Conservation (phyloP, 1,284 basidiomycete species). For the Heterobasidion parviporum region DNA sequence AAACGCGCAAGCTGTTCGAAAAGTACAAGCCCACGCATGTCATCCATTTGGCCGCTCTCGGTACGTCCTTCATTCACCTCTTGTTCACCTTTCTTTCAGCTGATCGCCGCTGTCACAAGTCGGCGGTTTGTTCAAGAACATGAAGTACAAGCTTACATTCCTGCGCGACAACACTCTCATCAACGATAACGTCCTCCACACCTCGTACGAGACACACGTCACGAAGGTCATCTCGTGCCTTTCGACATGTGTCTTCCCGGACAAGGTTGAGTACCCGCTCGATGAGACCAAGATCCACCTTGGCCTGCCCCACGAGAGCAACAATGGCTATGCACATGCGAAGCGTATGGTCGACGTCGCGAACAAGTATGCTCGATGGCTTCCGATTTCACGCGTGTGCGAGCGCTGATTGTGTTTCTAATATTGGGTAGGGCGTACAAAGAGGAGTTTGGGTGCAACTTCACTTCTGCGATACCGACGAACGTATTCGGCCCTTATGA, state of each 20-base stretch:
- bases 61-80: constrained; percentile 31
- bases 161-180: constrained; percentile 85
- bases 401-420: not conserved
- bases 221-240: constrained; percentile 79
- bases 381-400: not conserved
- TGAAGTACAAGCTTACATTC: constrained; percentile 87
- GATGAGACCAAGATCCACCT: constrained; percentile 84
- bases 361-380: constrained; percentile 61
- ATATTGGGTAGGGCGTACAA: constrained; percentile 65
- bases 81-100: not conserved
- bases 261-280: constrained; percentile 82
- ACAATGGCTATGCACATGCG: constrained; percentile 89
- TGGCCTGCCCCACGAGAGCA: constrained; percentile 82
- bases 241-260: constrained; percentile 85
- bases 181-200: constrained; percentile 84
- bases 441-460: constrained; percentile 84
- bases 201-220: constrained; percentile 53
- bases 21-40: constrained; percentile 88
- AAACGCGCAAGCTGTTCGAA: constrained; percentile 66
- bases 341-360: constrained; percentile 92
- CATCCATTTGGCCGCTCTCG: constrained; percentile 82
- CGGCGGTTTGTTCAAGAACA: constrained; percentile 86
- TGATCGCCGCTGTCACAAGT: constrained; percentile 35
- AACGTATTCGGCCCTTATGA: constrained; percentile 85
- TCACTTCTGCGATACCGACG: constrained; percentile 88